Base-by-base conservation (phyloP, 768 basidiomycete species). In the Fibroporia radiculosa region DNA sequence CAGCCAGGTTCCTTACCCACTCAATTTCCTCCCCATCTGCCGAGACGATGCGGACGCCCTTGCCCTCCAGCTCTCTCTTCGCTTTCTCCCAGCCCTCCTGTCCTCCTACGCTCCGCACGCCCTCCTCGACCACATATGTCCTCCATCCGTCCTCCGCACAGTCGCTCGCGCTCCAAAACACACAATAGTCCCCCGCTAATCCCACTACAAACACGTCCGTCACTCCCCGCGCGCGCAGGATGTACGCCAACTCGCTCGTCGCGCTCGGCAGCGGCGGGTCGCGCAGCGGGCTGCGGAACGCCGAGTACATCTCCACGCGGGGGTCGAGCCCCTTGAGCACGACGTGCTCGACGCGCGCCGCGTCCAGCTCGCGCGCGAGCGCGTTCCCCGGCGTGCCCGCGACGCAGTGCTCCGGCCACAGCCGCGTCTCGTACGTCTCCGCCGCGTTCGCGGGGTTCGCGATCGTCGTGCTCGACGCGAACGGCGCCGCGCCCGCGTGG, bases 401-500 rank as follows among this genome's bases (percentile, higher is more conserved):
- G 19, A 89, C 73, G 53, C 88, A 90, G 58, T 91, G 89, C 51
- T 78, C 78, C 0, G 89, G 88, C 89, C 89, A 92, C 25, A 91
- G 63, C 34, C 22, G 55, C 39, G 37, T 59, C 47, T 51, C 64
- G 56, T 46, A 54, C 31, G 45, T 69, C 65, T 47, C 68, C 27
- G 44, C 51, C 29, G 47, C 56, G 62, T 32, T 61, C 19, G 40
- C 35, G 48, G 58, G 58, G 51, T 68, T 57, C 47, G 49, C 6
- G 56, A 71, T 58, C 53, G 65, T 63, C 48, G 49, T 68, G 34
- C 68, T 71, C n/a, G 67, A 66, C 10, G 66, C 64, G 45, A 75
- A 74, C 13, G 52, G 12, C 55, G 48, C 44, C 61, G 69, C 43
- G 45, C 50, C 61, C 59, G 66, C 12, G 66, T 85, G 68, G 27